phyloP scores from a whole-genome alignment of 306 rosid species.

The Castanopsis chinensis region DNA sequence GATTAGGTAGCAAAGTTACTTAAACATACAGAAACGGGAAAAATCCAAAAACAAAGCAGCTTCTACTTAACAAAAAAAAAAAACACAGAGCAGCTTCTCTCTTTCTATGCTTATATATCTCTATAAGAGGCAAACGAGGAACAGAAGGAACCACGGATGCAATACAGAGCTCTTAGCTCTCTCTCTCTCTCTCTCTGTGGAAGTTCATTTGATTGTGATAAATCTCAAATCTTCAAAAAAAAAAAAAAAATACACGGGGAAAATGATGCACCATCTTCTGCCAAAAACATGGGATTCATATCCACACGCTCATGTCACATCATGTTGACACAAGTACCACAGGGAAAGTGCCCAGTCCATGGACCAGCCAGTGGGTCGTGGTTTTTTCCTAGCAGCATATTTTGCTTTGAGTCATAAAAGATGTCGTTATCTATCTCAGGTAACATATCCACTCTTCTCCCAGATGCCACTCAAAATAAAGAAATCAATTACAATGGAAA shows the following conservation, averaged over 20 bases:
- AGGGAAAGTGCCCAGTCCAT: background rate
- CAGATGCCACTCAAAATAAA: conserved; percentile 2
- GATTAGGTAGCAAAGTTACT: no score
- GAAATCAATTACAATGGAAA: conserved; percentile 9
- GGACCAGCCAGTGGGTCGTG: background rate
- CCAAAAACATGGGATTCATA: background rate
- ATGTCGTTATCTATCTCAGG: no score
- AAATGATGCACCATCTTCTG: background rate
- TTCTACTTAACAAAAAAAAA: no score
- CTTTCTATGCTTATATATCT: no score
- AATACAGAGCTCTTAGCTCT: no score
- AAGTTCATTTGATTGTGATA: background rate
- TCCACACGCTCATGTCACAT: background rate
- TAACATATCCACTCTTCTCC: no score
- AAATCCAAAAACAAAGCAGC: no score
- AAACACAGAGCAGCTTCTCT: no score
- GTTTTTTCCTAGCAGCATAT: background rate
- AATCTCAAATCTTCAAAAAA: background rate
- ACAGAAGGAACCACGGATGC: no score
- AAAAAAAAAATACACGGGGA: background rate
- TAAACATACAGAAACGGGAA: no score
- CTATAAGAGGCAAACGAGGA: no score
- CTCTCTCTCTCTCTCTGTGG: background rate
- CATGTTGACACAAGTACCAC: background rate
- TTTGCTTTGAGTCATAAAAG: background rate